Evolutionary conservation across 495 filamentous ascomycete species (phyloP).

Genomic region (Podospora comata): DNA sequence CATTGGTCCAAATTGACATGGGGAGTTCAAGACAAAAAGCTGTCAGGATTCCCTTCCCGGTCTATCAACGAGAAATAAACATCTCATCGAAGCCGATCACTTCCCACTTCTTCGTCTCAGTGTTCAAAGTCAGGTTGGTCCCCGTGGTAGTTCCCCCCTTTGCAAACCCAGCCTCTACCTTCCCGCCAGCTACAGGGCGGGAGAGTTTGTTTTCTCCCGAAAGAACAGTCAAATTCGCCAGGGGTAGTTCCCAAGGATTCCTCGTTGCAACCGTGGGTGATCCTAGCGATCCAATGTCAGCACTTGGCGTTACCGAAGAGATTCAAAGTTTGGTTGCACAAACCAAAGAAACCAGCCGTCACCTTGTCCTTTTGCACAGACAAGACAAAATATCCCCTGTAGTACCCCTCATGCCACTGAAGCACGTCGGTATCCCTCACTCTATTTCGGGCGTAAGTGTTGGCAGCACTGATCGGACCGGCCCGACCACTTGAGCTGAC

Average conservation of each 20-base stretch:
- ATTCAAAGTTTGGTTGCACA: not conserved
- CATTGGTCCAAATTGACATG: no score
- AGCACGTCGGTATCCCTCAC: constrained; percentile 54
- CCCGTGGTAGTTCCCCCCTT: constrained; percentile 43
- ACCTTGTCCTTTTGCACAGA: constrained; percentile 48
- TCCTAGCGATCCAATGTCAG: not conserved
- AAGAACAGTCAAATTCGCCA: constrained; percentile 62
- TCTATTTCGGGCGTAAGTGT: constrained; percentile 40
- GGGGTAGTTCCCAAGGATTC: constrained; percentile 51
- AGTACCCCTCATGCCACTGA: constrained; percentile 63
- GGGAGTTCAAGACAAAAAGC: no score
- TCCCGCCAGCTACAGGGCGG: constrained; percentile 46
- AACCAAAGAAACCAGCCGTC: constrained; percentile 55
- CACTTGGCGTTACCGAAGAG: not conserved
- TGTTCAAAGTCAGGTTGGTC: constrained; percentile 50
- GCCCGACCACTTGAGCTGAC: constrained; percentile 54
- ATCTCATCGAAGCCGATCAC: constrained; percentile 21
- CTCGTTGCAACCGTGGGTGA: constrained; percentile 37
- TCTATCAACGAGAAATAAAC: constrained; percentile 11
- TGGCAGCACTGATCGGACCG: constrained; percentile 43
- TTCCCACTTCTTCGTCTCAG: constrained; percentile 36
- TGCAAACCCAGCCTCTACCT: constrained; percentile 42
- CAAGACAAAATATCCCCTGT: constrained; percentile 59
- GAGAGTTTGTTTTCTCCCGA: constrained; percentile 51
- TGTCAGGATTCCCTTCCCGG: no score